Conservation (phyloP, 2,329 filamentous ascomycete genomes). For the Stylonectria norvegica region DNA sequence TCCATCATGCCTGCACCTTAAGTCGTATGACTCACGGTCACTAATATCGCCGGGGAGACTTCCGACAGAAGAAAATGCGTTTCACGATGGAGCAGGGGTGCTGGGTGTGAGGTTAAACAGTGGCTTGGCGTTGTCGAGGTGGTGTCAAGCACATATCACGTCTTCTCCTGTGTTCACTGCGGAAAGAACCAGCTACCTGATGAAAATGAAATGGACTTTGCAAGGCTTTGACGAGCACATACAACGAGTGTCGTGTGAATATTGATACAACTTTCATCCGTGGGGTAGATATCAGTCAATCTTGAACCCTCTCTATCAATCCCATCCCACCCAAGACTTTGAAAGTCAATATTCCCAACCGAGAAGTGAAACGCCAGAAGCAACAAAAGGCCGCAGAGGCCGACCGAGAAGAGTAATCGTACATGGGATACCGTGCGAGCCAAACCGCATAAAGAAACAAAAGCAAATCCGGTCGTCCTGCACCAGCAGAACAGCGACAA, state of each 20-base stretch:
- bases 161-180: neutral
- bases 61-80: conserved; percentile 17
- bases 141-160: conserved; percentile 6
- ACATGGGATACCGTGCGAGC: conserved; percentile 28
- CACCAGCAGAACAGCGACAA: neutral
- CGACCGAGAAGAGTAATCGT: conserved; percentile 31
- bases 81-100: conserved; percentile 16
- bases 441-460: conserved; percentile 11
- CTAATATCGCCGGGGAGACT: conserved; percentile 9
- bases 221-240: too few species aligned
- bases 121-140: conserved; percentile 12
- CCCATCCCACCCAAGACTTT: conserved; percentile 6
- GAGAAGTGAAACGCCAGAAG: conserved; percentile 12
- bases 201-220: conserved; percentile 13
- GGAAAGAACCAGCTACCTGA: neutral
- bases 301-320: conserved; percentile 19
- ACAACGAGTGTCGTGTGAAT: conserved; percentile 31
- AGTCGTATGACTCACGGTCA: conserved; percentile 19
- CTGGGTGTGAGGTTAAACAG: conserved; percentile 2
- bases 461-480: neutral
- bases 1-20: too few species aligned
- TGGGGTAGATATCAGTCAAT: conserved; percentile 22
- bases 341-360: conserved; percentile 8
- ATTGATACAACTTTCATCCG: conserved; percentile 25
- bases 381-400: conserved; percentile 10